Conservation (phyloP, 768 basidiomycete genomes). For the Heimioporus sp. region DNA sequence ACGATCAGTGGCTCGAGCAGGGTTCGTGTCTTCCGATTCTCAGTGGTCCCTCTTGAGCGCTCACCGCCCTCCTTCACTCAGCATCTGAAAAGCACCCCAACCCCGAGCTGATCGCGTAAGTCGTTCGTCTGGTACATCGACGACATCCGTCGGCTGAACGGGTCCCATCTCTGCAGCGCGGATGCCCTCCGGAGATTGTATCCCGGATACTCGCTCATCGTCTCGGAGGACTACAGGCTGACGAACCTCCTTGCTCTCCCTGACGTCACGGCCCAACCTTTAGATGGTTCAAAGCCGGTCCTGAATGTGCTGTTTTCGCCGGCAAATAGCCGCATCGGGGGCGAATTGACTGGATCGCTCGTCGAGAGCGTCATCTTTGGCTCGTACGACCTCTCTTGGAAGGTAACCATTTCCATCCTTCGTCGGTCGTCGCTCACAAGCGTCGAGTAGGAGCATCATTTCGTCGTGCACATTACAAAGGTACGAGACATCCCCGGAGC, state of each 20-base stretch:
- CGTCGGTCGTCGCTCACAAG: slow-evolving; percentile 1
- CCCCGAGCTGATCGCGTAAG: slow-evolving; percentile 48
- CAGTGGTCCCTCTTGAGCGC: background rate
- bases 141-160: slow-evolving; percentile 5
- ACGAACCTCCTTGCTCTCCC: slow-evolving; percentile 53
- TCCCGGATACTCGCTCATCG: slow-evolving; percentile 59
- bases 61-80: slow-evolving; percentile 10
- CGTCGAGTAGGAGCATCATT: slow-evolving; percentile 48
- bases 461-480: slow-evolving; percentile 49
- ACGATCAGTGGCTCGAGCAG: slow-evolving; percentile 51
- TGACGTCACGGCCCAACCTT: slow-evolving; percentile 38
- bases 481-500: slow-evolving; percentile 33
- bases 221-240: slow-evolving; percentile 46
- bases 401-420: slow-evolving; percentile 37
- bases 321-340: slow-evolving; percentile 38
- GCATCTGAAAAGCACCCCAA: slow-evolving; percentile 54
- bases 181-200: slow-evolving; percentile 56
- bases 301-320: slow-evolving; percentile 50
- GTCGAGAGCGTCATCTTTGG: slow-evolving; percentile 52
- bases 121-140: background rate
- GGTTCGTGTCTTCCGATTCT: slow-evolving; percentile 33
- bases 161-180: slow-evolving; percentile 25
- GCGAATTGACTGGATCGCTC: slow-evolving; percentile 50
- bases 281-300: slow-evolving; percentile 47
- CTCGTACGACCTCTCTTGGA: slow-evolving; percentile 55